These are phyloP conservation scores for Claviceps spartinae DNA, from an alignment of 2,329 filamentous ascomycete genomes.

Conservation along the genomic window DNA sequence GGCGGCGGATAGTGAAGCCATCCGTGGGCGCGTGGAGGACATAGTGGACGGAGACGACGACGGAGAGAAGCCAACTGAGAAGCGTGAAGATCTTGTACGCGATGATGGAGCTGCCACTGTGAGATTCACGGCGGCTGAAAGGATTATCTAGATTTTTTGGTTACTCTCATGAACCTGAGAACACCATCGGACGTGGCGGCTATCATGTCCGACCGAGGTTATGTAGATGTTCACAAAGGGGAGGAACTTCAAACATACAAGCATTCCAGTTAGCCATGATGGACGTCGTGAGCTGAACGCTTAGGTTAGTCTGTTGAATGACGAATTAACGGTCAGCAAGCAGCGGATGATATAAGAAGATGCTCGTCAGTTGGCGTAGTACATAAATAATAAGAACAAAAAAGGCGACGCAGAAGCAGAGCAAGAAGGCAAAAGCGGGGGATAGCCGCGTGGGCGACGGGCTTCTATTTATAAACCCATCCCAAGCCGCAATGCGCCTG, in stretches of 20 bases:
- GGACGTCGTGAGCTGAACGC: background rate
- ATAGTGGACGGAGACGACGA: constrained; percentile 65
- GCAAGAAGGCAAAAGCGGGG: background rate
- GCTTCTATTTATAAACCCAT: background rate
- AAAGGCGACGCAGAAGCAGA: background rate
- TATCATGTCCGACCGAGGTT: too few relatives aligned
- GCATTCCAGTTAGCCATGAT: background rate
- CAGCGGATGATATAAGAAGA: background rate
- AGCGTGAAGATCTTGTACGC: constrained; percentile 66
- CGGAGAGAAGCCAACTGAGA: constrained; percentile 59
- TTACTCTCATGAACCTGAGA: too few relatives aligned
- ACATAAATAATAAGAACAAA: background rate
- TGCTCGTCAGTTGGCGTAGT: background rate
- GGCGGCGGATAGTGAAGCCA: constrained; percentile 42
- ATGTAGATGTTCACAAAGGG: background rate
- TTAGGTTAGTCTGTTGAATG: background rate
- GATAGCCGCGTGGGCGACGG: background rate
- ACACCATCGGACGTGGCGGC: too few relatives aligned
- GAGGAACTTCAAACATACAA: background rate
- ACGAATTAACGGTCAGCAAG: background rate
- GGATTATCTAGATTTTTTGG: constrained; percentile 49
- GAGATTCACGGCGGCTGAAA: constrained; percentile 56
- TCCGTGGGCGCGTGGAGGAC: constrained; percentile 50
- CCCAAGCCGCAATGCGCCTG: too few relatives aligned
- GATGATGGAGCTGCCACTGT: constrained; percentile 46